Evolutionary conservation across 2,329 filamentous ascomycete genomes (phyloP).

Genomic region (Aspergillus fischeri): DNA sequence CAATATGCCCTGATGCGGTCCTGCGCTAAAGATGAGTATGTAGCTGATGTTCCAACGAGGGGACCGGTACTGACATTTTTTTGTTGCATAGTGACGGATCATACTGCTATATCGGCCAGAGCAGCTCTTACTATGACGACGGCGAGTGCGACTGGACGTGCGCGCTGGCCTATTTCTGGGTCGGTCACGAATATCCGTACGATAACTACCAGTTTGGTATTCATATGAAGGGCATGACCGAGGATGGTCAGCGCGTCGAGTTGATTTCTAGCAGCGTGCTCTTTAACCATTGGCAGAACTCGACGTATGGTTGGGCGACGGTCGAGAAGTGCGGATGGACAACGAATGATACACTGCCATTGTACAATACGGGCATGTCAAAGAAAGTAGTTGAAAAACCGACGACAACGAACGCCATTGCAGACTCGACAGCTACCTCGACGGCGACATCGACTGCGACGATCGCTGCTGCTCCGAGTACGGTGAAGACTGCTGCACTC

Average conservation of each 20-base stretch:
- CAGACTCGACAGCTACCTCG: neutral
- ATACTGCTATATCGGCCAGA: conserved; percentile 5
- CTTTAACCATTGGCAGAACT: neutral
- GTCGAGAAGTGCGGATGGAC: neutral
- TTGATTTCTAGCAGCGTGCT: neutral
- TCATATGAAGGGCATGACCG: neutral
- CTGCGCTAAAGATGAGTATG: conserved; percentile 10
- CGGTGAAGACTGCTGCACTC: too few species aligned
- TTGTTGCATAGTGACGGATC: neutral
- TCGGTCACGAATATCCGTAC: conserved; percentile 8
- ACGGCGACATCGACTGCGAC: neutral
- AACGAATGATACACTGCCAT: neutral
- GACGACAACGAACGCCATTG: neutral
- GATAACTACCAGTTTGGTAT: conserved; percentile 4
- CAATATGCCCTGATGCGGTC: conserved; percentile 7
- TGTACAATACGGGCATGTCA: neutral
- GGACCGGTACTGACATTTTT: neutral
- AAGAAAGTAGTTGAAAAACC: neutral
- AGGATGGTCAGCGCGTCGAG: neutral
- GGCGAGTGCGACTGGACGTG: conserved; percentile 7
- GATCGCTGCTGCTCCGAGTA: too few species aligned
- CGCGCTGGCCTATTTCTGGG: conserved; percentile 8
- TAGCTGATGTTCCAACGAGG: neutral
- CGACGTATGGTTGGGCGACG: neutral
- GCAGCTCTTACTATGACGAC: neutral